A percentile compares a stretch with the other conserved stretches of the same genome.
Evolutionary conservation across 306 rosid species (phyloP).

Genomic region (Gastrolobium villosum): DNA sequence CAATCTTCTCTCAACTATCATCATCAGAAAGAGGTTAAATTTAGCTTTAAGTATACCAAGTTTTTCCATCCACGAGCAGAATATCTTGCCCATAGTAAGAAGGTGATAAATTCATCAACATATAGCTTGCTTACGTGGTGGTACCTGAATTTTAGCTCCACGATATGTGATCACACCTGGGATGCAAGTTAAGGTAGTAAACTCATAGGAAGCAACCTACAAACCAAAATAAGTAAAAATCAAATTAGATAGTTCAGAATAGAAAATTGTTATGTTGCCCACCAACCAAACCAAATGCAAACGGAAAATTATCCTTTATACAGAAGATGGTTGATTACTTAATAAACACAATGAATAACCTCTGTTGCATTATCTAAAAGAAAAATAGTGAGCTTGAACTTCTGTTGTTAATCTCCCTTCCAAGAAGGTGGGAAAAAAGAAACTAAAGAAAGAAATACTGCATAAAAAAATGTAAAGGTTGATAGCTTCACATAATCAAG

Average conservation of each 20-base stretch:
- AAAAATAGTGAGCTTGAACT: not conserved
- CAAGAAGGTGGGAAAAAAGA: not conserved
- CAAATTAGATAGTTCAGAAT: constrained; percentile 30
- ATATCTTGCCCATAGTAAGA: constrained; percentile 14
- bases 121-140: constrained; percentile 15
- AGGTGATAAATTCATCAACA: constrained; percentile 13
- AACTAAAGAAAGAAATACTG: not conserved
- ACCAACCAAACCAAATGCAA: constrained; percentile 26
- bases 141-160: constrained; percentile 98
- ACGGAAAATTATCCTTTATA: not conserved
- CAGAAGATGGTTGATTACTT: not conserved
- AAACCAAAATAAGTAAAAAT: constrained; percentile 41
- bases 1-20: constrained; percentile 28
- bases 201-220: constrained; percentile 99
- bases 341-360: constrained; percentile 8
- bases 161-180: constrained; percentile 93
- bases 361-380: not conserved
- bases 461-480: too few species aligned
- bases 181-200: constrained; percentile 96
- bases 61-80: constrained; percentile 18
- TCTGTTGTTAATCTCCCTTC: not conserved
- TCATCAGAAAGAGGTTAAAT: constrained; percentile 13
- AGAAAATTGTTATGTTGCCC: constrained; percentile 9
- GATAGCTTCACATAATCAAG: too few species aligned
- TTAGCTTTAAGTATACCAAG: constrained; percentile 11